Base-by-base conservation (phyloP, 1,284 basidiomycete genomes). In the Fomitopsis schrenkii region DNA sequence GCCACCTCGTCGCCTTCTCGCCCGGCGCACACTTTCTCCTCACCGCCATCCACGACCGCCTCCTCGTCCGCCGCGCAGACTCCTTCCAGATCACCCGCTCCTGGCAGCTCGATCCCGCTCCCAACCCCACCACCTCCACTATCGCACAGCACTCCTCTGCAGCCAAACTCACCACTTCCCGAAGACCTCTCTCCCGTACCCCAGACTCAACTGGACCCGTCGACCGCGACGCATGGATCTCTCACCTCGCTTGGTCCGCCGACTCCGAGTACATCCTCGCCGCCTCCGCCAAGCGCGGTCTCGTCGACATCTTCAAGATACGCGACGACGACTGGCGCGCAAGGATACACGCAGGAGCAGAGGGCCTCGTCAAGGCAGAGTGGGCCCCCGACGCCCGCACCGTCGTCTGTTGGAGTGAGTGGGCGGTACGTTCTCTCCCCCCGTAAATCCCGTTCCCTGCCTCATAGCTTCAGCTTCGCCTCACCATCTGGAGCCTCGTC, bases 401-500 rank as follows among this genome's bases (percentile, higher is more conserved):
- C 17, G 79, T 95, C 3, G 74, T 95, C n/a, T 94, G 91, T 66
- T 95, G 93, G 74, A 93, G 91, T 3, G 91, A 94, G 66, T 91
- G 91, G 86, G 90, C 88, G 65, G 94, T 95, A 75, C 78, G 92
- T 84, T 50, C 55, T 28, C 55, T 30, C 28, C 33, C 57, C 56
- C 45, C 45, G 15, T 40, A 58, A 55, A 36, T 64, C 53, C n/a
- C 38, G 48, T 42, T 38, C 46, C 36, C 22, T 2, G 22, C 35
- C 50, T 28, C 46, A 19, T 40, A 12, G 22, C 59, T 7, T 22
- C 50, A 94, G 92, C 80, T 95, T 59, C 82, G 93, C 57, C 81
- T 95, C 17, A 89, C 91, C 0, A 76, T 94, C 35, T 94, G 93
- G 87, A 91, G 91, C 5, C 75, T 95, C 19, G 75, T 84, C 0